Evolutionary conservation across 225 moss, liverwort and hornwort species (phyloP), one percentile per base, ranked within the genome.

Genomic region (Marchantia polymorpha): DNA sequence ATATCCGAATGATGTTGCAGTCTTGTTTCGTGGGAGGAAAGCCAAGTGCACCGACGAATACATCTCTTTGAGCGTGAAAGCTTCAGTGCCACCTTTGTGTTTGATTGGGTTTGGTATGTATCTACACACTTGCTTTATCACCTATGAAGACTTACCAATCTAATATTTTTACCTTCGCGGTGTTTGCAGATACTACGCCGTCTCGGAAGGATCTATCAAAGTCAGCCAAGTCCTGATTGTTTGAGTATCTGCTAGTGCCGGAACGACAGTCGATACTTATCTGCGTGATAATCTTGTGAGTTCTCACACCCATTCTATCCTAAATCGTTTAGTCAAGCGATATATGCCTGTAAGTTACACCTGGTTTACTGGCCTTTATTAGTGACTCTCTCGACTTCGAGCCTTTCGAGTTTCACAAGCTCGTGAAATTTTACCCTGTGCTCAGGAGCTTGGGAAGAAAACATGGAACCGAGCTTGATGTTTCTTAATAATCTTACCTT

Each of bases 41-140:
- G 95, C 97, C 12, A 99, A 99, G 79, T 99, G 95, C 73, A 94
- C 95, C 70, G 97, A 99, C 52, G 97, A 99, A 79, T 99, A 99
- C 30, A 93, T 93, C 31, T 64, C 86, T 51, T 66, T 95, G 69
- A 91, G 87, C 29, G 93, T 92, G 54, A 94, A 89, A 76, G 92
- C 91, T 49, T 84, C 93, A 2, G 39, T 39, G 39, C 2, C 39
- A 39, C 39, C 39, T 39, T 39, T 39, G 3, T 2, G 39, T 39
- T 2, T 8, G 68, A 20, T 69, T 75, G 10, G 20, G 52, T 6
- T 53, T 52, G 74, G 7, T 12, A 46, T 52, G 26, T 53, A 11
- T 71, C 13, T n/a, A 9, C 52, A 6, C 17, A 51, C 3, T 60
- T 81, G 56, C 39, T 29, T 30, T 25, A 7, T 29, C 47, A 11